Base-by-base conservation (phyloP, 2,329 filamentous ascomycete species). In the Gremmenia infestans region DNA sequence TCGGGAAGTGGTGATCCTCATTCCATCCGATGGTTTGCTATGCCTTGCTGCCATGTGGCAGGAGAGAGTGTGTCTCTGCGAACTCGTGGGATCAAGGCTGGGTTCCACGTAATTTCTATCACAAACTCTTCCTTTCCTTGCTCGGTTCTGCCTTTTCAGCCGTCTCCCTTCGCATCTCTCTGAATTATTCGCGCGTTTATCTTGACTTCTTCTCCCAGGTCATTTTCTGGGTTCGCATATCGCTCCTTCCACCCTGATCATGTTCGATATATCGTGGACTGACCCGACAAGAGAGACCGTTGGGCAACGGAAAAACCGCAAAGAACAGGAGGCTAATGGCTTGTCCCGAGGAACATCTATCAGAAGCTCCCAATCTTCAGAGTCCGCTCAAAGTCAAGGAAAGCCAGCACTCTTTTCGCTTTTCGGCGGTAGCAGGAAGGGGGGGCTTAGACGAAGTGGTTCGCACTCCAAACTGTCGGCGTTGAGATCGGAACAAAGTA, bases 341-440 rank as follows among this genome's bases (percentile, higher is more conserved):
- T 9, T 50, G 14, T 59, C 60, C 12, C 49, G 59, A 51, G 47
- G 22, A 19, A 54, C 60, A 22, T 64, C 62, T 5, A 23, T 63
- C 28, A 25, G 56, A 47, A 65, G 62, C 48, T 60, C 59, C 1
- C 55, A 53, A 40, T 65, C 64, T 17, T 60, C 60, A 5, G 53
- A 54, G 3, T 49, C 56, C n/a, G 49, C 48, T 43, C 43, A 54
- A 40, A 19, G 25, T 9, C 43, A 49, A 28, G 36, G 48, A 5
- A 50, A 54, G 32, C 54, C 55, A 8, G 56, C 56, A 12, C 48
- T 65, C 11, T 57, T 63, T 22, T 68, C 61, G 25, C 62, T 70
- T 0, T 73, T 71, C 19, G 72, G 70, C 9, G 66, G 68, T 68
- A 72, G 72, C 73, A 53, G 39, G 17, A 57, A 45, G 49, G 37